Percentiles rank a stretch among this genome's conserved stretches.
Evolutionary conservation across 2,329 filamentous ascomycete genomes (phyloP).

Genomic region (Cladosporium sphaerospermum): DNA sequence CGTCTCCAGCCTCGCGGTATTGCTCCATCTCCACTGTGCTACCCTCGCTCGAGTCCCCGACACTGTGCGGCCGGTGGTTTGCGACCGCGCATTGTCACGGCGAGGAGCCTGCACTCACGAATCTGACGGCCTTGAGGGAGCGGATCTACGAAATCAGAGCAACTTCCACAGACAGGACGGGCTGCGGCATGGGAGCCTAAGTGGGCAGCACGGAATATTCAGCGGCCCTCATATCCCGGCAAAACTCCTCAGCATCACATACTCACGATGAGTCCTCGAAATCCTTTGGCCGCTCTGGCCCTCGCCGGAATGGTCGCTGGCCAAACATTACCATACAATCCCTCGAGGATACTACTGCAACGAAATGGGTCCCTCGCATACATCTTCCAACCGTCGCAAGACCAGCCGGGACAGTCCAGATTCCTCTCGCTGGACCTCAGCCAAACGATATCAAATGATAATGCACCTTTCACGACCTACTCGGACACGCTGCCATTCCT

Average conservation of each 20-base stretch:
- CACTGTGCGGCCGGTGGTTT: slow-evolving; percentile 1
- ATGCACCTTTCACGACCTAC: slow-evolving; percentile 42
- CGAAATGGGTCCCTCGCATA: slow-evolving; percentile 55
- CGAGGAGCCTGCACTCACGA: not conserved
- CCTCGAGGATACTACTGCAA: slow-evolving; percentile 63
- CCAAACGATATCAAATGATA: slow-evolving; percentile 46
- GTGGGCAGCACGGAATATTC: not conserved
- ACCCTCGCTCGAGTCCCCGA: not conserved
- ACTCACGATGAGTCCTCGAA: slow-evolving; percentile 2
- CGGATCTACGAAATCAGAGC: not conserved
- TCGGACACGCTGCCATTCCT: slow-evolving; percentile 59
- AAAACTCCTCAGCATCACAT: not conserved
- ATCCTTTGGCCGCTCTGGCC: slow-evolving; percentile 2
- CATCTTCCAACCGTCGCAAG: slow-evolving; percentile 56
- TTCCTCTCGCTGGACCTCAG: slow-evolving; percentile 64
- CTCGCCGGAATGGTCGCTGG: slow-evolving; percentile 10
- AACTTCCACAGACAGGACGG: not conserved
- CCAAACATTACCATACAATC: slow-evolving; percentile 62
- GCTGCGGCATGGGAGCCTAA: not conserved
- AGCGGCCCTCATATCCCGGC: not conserved
- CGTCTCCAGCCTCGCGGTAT: slow-evolving; percentile 10
- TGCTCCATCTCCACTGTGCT: slow-evolving; percentile 5
- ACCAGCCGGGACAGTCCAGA: slow-evolving; percentile 42
- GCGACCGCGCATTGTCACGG: slow-evolving; percentile 3
- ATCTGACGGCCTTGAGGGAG: not conserved